Base-by-base conservation (phyloP, 345 rosid species). In the Linum usitatissimum region DNA sequence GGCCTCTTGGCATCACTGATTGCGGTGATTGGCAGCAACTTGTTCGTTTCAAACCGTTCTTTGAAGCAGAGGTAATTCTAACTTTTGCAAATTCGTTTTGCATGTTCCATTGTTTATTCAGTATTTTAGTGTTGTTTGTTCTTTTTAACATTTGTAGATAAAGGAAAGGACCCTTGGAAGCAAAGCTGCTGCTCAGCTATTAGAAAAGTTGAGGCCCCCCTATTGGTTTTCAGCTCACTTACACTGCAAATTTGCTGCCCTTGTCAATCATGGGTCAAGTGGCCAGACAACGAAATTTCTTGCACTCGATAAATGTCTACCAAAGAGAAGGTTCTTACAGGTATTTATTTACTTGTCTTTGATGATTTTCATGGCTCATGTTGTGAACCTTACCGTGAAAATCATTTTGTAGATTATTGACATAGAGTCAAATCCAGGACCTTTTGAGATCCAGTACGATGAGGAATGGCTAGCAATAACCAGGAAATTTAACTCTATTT, bases 171-270 rank as follows among this genome's bases (percentile, higher is more conserved):
- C 79, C 59, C 95, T 90, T 62, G 99, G 96, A 79, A 87, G 87
- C 76, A 84, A 83, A 77, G 85, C 96, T 71, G 91, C 96, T 40
- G 87, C 97, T 64, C 81, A 79, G 58, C 83, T 93, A 75, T 77
- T 93, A 23, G 83, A 84, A 72, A 84, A 87, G 67, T 71, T 90
- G 60, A 93, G 79, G 70, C 96, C 96, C 14, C 63, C 66, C 55
- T 86, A 83, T 75, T 93, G 97, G 99, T 93, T 93, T 77, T 86
- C 99, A 13, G 97, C 95, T 77, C 96, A 93, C 69, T 77, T 93
- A 42, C 97, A 87, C 76, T 93, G 96, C 76, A 83, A 90, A 73
- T 90, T 93, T 71, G 72, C 90, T 60, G 96, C 97, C 72, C 73
- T 84, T 70, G 88, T 93, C 76, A 86, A 86, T 66, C 99, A 90